Conservation (phyloP, 2,329 filamentous ascomycete species). For the Salinomyces thailandicus region DNA sequence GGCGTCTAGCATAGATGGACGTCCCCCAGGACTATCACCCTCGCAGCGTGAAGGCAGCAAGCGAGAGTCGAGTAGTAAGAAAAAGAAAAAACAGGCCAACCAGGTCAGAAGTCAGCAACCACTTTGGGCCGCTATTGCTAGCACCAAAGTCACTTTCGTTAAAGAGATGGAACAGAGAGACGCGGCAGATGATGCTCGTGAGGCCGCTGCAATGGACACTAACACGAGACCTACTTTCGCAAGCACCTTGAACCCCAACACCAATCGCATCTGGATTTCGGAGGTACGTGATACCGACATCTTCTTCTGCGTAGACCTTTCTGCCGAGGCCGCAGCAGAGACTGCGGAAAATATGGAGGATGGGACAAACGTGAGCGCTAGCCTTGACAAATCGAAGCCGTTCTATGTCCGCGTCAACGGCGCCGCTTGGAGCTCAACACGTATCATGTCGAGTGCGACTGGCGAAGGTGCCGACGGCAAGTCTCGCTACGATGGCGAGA, state of each 20-base stretch:
- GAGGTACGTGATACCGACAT: constrained; percentile 70
- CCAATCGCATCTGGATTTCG: constrained; percentile 66
- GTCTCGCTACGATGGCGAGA: constrained; percentile 56
- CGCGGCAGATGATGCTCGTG: constrained; percentile 60
- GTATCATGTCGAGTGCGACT: constrained; percentile 47
- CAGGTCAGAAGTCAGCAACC: constrained; percentile 85
- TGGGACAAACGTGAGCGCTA: constrained; percentile 30
- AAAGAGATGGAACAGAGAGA: constrained; percentile 69
- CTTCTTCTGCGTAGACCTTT: constrained; percentile 45
- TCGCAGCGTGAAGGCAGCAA: constrained; percentile 44
- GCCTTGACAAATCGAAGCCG: constrained; percentile 59
- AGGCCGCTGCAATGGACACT: constrained; percentile 64
- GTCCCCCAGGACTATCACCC: constrained; percentile 42
- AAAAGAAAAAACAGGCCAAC: constrained; percentile 81
- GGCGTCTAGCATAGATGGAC: constrained; percentile 34
- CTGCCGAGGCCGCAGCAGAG: constrained; percentile 17
- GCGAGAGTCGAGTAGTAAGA: constrained; percentile 57
- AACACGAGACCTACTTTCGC: constrained; percentile 52
- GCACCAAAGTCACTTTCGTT: constrained; percentile 91
- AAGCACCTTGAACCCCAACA: constrained; percentile 49
- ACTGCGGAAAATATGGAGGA: constrained; percentile 25
- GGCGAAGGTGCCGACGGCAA: constrained; percentile 32
- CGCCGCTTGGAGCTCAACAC: constrained; percentile 66
- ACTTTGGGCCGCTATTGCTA: constrained; percentile 86
- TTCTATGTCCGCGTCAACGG: constrained; percentile 73